Evolutionary conservation across 2,329 filamentous ascomycete species (phyloP).

Genomic region (Arachnopeziza araneosa): DNA sequence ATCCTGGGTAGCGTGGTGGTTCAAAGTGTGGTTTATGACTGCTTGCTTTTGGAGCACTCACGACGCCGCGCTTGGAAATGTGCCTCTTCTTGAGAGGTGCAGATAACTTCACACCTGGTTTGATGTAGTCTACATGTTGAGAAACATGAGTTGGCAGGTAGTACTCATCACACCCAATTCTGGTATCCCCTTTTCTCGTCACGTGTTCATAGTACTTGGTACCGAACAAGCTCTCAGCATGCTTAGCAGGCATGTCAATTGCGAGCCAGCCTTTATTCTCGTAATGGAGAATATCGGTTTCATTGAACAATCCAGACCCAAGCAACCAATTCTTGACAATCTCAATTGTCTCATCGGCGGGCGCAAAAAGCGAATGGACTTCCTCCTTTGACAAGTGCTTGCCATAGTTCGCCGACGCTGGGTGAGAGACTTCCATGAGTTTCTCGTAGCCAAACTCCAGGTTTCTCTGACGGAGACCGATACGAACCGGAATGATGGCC

Average conservation of each 20-base stretch:
- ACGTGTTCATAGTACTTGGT: conserved; percentile 46
- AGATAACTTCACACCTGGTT: conserved; percentile 55
- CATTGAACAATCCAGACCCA: conserved; percentile 41
- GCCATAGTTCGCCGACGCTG: conserved; percentile 38
- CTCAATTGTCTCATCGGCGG: conserved; percentile 43
- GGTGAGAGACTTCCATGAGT: conserved; percentile 39
- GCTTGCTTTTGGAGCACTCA: neutral
- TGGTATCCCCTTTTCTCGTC: conserved; percentile 38
- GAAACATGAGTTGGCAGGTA: conserved; percentile 48
- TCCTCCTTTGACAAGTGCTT: conserved; percentile 43
- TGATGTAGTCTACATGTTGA: conserved; percentile 52
- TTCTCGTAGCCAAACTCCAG: conserved; percentile 37
- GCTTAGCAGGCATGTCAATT: conserved; percentile 43
- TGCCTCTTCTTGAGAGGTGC: conserved; percentile 28
- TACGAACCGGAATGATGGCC: conserved; percentile 36
- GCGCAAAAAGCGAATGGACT: conserved; percentile 46
- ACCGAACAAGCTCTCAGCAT: conserved; percentile 46
- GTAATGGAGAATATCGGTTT: conserved; percentile 36
- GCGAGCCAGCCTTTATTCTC: conserved; percentile 52
- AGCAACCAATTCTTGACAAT: conserved; percentile 51
- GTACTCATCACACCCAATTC: conserved; percentile 25
- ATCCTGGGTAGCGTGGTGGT: neutral
- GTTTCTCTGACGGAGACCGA: conserved; percentile 40
- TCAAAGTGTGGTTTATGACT: neutral
- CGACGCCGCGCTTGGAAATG: neutral